Evolutionary conservation across 495 filamentous ascomycete species (phyloP), one percentile per base, ranked within the genome.

Genomic region (Saxophila tyrrhenica): DNA sequence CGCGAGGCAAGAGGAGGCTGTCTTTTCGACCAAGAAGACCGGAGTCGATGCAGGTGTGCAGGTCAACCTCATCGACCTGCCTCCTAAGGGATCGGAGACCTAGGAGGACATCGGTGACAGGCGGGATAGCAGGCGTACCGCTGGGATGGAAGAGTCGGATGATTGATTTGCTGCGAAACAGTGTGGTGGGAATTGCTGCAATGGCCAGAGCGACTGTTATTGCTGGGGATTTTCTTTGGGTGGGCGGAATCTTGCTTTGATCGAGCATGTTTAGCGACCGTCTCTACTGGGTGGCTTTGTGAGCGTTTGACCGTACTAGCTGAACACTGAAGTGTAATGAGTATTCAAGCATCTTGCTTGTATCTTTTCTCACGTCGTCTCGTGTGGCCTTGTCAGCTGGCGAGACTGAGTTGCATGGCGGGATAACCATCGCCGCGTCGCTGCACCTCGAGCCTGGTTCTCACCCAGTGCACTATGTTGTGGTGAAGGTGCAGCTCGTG

Each of bases 1-100:
- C 45, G 44, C 52, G 44, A 54, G 54, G 51, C 49, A 48, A 9
- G 54, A 57, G 45, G 51, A 54, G 43, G 29, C n/a, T n/a, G n/a
- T 35, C 7, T 35, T 44, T 17, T 44, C 41, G 41, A 44, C 41
- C 7, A 44, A 44, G 41, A 48, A 9, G 11, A 15, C 7, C 52
- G 49, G 19, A 15, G 42, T 60, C 22, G 58, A 60, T 46, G 58
- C 48, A 9, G 58, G 58, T 32, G 58, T 60, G 39, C 58, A 60
- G 58, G 56, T 53, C 21, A 53, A 60, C 29, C 41, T 35, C 29
- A 35, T 35, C 29, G 29, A 35, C 29, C 5, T 13, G 5, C 29
- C 45, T 44, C 24, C 13, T 53, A 48, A 48, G 19, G 55, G 48
- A 42, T 42, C 38, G 55, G 55, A 22, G 39, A 47, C 55, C 21